Evolutionary conservation across 2,329 filamentous ascomycete genomes (phyloP).

Genomic region (Madurella fahalii): DNA sequence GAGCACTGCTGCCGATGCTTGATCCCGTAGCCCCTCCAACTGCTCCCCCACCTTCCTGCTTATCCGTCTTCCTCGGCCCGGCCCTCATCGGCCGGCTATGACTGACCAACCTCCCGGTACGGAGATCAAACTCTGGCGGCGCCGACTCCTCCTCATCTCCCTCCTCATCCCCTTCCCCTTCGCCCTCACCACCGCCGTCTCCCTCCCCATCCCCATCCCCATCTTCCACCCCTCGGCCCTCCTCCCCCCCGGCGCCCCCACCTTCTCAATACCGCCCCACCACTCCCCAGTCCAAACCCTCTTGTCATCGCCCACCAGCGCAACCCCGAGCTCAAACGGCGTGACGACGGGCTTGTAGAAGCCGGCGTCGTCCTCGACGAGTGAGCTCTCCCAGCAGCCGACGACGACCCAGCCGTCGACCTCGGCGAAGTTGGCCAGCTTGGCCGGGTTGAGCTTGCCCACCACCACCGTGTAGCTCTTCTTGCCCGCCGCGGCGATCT

Average conservation of each 20-base stretch:
- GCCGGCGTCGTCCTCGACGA: constrained; percentile 76
- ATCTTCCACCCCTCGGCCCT: constrained; percentile 20
- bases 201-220: constrained; percentile 11
- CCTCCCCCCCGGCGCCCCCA: constrained; percentile 45
- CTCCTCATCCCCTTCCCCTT: constrained; percentile 36
- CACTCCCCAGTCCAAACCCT: constrained; percentile 84
- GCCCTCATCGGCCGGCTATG: constrained; percentile 70
- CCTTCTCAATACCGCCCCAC: constrained; percentile 77
- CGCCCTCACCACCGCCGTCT: constrained; percentile 22
- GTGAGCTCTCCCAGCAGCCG: constrained; percentile 93
- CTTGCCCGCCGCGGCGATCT: constrained; percentile 78
- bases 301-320: constrained; percentile 68
- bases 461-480: constrained; percentile 97
- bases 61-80: constrained; percentile 33
- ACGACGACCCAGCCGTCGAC: constrained; percentile 96
- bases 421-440: constrained; percentile 94
- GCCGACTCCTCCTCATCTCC: constrained; percentile 65
- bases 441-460: constrained; percentile 91
- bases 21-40: constrained; percentile 7
- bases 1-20: constrained; percentile 33
- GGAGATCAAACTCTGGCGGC: constrained; percentile 85
- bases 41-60: constrained; percentile 21
- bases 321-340: constrained; percentile 85
- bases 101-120: constrained; percentile 78
- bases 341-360: constrained; percentile 90